Evolutionary conservation across 2,329 filamentous ascomycete species (phyloP), one percentile per base, ranked within the genome.

Genomic region (Aschersonia sp.): DNA sequence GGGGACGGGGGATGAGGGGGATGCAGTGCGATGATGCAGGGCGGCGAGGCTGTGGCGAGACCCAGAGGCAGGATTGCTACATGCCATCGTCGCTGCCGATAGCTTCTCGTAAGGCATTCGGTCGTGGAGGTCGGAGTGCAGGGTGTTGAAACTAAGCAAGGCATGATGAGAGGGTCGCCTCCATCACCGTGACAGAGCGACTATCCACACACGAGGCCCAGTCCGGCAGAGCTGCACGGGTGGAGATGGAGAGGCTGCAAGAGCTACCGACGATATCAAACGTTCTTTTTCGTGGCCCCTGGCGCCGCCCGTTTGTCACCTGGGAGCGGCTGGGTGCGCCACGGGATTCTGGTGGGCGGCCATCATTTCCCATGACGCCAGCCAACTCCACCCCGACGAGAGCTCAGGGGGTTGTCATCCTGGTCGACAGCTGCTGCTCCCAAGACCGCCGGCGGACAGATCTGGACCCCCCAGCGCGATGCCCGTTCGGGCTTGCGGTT

Each of bases 61-160:
- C 22, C 22, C 22, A 22, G 22, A 22, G 2, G 35, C 35, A 37
- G 35, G 35, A 37, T 37, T 12, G 35, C 22, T 22, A 22, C 22
- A 22, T 22, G 6, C 44, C 44, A 46, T 14, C 41, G 8, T 42
- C n/a, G 41, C 41, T 42, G 41, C 37, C 10, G 41, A 11, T n/a
- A 30, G 45, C 35, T 37, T 37, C 35, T 37, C 35, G 35, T 37
- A 37, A 37, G 35, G 35, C 35, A 37, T 37, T 37, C 22, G 35
- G 12, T 37, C 35, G 8, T 37, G 35, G 35, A 37, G 35, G 3
- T 37, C 35, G 8, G 35, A 4, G 35, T 8, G 33, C 35, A 39
- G 39, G 47, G 43, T 45, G 30, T 48, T 48, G 47, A 48, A 48
- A 48, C 47, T 11, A 47, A 30, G 35, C 39, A n/a, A 42, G 44